Conservation (phyloP, 331 rosid genomes). For the Quercus tomentella region DNA sequence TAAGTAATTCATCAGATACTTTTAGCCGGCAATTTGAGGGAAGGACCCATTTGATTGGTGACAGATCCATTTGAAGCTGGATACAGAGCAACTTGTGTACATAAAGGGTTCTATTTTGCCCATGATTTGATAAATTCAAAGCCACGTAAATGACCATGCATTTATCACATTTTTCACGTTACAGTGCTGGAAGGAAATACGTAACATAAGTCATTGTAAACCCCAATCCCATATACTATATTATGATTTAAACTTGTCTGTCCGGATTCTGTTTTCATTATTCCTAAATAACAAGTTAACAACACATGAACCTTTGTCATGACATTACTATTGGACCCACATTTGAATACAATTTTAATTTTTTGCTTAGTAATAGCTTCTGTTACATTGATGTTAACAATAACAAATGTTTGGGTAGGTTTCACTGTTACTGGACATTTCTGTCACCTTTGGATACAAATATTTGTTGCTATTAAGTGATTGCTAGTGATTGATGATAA, state of each 20-base stretch:
- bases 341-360: not conserved
- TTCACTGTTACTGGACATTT: not conserved
- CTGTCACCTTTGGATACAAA: not conserved
- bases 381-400: not conserved
- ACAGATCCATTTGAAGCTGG: not conserved
- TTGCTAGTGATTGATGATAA: not conserved
- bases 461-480: constrained; percentile 17
- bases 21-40: not conserved
- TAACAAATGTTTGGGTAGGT: not conserved
- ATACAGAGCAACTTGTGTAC: not conserved
- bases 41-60: not conserved
- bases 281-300: not conserved
- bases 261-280: constrained; percentile 12
- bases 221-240: not conserved
- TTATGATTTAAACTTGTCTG: not conserved
- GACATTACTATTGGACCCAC: not conserved
- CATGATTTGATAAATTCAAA: not conserved
- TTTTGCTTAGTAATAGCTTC: not conserved
- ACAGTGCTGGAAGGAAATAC: too few species aligned
- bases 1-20: not conserved
- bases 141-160: not conserved
- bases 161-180: not conserved
- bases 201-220: not conserved
- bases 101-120: not conserved
- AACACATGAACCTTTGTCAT: constrained; percentile 14